These are phyloP conservation scores for Pichia californica DNA, from an alignment of 805 yeast genomes.

Conservation along the genomic window DNA sequence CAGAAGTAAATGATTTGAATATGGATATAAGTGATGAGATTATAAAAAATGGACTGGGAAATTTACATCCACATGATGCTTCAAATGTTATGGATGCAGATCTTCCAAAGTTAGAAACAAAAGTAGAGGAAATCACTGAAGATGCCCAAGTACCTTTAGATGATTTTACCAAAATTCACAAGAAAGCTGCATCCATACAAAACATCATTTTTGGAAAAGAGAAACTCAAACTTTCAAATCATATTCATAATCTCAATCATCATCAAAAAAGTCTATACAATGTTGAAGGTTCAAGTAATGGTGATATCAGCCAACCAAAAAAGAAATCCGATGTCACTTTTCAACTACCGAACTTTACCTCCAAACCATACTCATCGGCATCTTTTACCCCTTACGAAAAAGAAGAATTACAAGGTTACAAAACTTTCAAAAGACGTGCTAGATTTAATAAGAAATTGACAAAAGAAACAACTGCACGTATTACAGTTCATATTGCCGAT, in stretches of 20 bases:
- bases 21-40: conserved; percentile 7
- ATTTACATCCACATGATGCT: background rate
- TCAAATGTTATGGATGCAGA: background rate
- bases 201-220: background rate
- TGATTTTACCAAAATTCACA: conserved; percentile 1
- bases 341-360: conserved; percentile 12
- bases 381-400: conserved; percentile 6
- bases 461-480: conserved; percentile 52
- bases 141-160: conserved; percentile 2
- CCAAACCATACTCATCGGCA: conserved; percentile 6
- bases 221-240: background rate
- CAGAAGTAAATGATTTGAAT: background rate
- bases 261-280: too few species aligned
- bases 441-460: conserved; percentile 26
- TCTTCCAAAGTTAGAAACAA: conserved; percentile 2
- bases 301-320: background rate
- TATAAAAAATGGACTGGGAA: conserved; percentile 1
- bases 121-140: conserved; percentile 1
- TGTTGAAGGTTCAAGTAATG: too few species aligned
- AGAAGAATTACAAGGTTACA: conserved; percentile 4
- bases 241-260: too few species aligned
- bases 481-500: conserved; percentile 90
- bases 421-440: conserved; percentile 19
- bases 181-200: conserved; percentile 6
- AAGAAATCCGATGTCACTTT: conserved; percentile 4